Percentiles rank a stretch among this genome's conserved stretches.
Conservation (phyloP, 1,284 basidiomycete species). For the Phylloporus sp. region DNA sequence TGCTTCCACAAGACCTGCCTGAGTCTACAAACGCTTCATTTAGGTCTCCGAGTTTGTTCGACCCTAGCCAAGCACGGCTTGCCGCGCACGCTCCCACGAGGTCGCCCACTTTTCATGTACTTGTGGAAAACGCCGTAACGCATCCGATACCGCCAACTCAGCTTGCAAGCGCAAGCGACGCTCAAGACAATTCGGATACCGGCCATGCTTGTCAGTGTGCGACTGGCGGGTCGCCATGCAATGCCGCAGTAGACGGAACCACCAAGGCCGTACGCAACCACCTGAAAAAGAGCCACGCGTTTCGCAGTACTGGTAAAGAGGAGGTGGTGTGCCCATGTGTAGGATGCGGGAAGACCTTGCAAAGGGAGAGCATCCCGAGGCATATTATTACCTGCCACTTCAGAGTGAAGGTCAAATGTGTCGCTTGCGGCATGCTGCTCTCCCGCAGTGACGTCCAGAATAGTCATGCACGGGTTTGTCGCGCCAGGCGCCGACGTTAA, state of each 20-base stretch:
- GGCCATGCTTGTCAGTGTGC: slow-evolving; percentile 10
- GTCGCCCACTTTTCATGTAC: background rate
- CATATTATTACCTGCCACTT: slow-evolving; percentile 25
- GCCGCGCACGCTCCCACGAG: background rate
- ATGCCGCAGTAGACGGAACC: slow-evolving; percentile 1
- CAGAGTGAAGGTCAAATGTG: slow-evolving; percentile 10
- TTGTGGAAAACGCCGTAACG: background rate
- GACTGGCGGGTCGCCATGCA: slow-evolving; percentile 8
- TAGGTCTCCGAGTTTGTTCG: background rate
- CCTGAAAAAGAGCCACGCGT: slow-evolving; percentile 13
- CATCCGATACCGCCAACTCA: background rate
- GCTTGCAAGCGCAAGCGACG: background rate
- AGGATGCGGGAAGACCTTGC: slow-evolving; percentile 8
- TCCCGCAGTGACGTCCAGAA: slow-evolving; percentile 27
- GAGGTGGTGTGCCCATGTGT: slow-evolving; percentile 7
- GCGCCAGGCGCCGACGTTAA: background rate
- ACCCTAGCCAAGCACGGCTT: background rate
- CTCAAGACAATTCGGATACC: background rate
- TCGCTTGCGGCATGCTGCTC: slow-evolving; percentile 11
- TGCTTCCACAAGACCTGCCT: background rate
- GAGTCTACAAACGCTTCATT: background rate
- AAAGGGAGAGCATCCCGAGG: slow-evolving; percentile 25
- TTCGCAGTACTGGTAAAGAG: slow-evolving; percentile 16
- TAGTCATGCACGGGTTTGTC: slow-evolving; percentile 18
- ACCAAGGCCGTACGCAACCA: slow-evolving; percentile 17